These are phyloP conservation scores for Suhomyces sp. DNA, from an alignment of 805 yeast genomes.

Conservation along the genomic window DNA sequence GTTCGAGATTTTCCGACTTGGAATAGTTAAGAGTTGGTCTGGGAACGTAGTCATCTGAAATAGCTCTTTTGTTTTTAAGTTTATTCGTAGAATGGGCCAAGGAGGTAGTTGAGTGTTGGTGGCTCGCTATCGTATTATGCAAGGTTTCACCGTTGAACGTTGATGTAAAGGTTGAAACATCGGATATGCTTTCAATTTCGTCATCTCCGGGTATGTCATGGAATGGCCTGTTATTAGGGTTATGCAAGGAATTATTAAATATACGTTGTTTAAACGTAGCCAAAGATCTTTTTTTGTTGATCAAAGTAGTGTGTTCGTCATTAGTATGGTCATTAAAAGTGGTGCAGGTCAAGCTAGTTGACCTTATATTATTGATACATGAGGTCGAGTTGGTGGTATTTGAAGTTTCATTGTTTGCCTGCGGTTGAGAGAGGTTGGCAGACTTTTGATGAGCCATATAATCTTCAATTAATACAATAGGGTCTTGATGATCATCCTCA, in stretches of 20 bases:
- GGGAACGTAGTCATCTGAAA: conserved; percentile 8
- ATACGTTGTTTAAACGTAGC: conserved; percentile 36
- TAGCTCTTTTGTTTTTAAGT: conserved; percentile 11
- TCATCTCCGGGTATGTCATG: conserved; percentile 1
- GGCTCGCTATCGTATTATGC: background rate
- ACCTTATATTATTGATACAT: conserved; percentile 1
- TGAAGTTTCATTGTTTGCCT: background rate
- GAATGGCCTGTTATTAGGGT: background rate
- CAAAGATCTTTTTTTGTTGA: conserved; percentile 33
- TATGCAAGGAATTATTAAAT: conserved; percentile 4
- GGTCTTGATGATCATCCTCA: conserved; percentile 32
- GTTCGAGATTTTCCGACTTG: conserved; percentile 29
- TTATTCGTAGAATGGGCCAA: conserved; percentile 1
- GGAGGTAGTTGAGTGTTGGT: conserved; percentile 2
- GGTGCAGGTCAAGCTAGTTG: background rate
- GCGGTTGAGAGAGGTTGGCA: background rate
- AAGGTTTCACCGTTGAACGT: conserved; percentile 8
- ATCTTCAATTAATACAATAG: conserved; percentile 55
- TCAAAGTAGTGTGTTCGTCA: conserved; percentile 14
- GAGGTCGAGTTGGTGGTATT: background rate
- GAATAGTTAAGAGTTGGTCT: conserved; percentile 1
- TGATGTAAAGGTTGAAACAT: conserved; percentile 9
- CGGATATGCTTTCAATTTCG: conserved; percentile 10
- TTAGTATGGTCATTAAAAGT: conserved; percentile 1
- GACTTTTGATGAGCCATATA: conserved; percentile 36